Percentiles rank a stretch among this genome's conserved stretches.
These are phyloP conservation scores for Fusarium buxicola DNA, from an alignment of 2,329 filamentous ascomycete species.

Conservation along the genomic window DNA sequence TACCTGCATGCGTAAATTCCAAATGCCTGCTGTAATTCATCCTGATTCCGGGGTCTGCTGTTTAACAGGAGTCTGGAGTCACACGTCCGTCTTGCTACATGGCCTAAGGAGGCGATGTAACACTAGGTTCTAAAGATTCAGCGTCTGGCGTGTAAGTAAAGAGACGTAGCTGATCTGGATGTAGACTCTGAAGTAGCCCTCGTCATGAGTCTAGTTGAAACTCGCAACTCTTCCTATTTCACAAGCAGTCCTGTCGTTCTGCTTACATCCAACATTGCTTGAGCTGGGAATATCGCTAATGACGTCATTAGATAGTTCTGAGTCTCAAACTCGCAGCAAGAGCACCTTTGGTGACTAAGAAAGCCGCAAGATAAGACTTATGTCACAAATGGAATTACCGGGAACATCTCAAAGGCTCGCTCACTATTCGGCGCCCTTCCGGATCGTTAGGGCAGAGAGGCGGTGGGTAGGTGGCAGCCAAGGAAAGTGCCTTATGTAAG, in stretches of 20 bases:
- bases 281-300: background rate
- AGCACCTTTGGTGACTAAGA: background rate
- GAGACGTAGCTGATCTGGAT: background rate
- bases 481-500: constrained; percentile 17
- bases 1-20: background rate
- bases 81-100: background rate
- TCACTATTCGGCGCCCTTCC: no score
- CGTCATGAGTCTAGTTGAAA: background rate
- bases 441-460: no score
- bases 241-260: no score
- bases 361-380: background rate
- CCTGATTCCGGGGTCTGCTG: background rate
- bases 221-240: background rate
- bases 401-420: no score
- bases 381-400: background rate
- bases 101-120: background rate
- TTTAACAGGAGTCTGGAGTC: background rate
- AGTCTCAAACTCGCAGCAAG: background rate
- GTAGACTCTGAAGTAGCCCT: no score
- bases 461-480: no score
- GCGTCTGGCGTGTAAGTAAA: background rate
- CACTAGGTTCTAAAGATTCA: background rate
- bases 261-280: background rate
- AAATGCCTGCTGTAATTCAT: background rate
- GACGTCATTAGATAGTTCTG: background rate